Conservation (phyloP, 1,284 basidiomycete genomes). For the Cryptococcus sp. region DNA sequence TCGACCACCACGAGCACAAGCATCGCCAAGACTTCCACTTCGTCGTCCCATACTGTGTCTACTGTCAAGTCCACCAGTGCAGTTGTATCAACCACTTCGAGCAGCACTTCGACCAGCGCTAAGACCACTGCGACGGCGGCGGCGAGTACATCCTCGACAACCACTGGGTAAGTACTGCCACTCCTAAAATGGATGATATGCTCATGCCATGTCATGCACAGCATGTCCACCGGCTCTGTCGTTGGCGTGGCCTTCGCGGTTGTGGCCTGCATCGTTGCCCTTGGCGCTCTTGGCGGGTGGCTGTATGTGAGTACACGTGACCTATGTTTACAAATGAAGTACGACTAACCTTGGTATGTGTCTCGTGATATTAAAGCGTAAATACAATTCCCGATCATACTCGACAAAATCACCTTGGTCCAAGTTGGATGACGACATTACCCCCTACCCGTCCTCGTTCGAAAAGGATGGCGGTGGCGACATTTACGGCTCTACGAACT, state of each 20-base stretch:
- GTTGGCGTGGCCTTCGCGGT: constrained; percentile 37
- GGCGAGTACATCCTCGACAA: constrained; percentile 7
- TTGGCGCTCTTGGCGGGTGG: constrained; percentile 35
- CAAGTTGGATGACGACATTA: constrained; percentile 46
- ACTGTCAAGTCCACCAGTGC: constrained; percentile 12
- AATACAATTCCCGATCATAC: constrained; percentile 29
- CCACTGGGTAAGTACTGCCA: constrained; percentile 4
- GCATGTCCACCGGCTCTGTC: constrained; percentile 35
- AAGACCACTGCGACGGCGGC: constrained; percentile 14
- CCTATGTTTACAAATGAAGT: neutral
- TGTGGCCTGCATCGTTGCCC: constrained; percentile 32
- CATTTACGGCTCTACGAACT: constrained; percentile 26
- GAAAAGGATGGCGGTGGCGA: constrained; percentile 32
- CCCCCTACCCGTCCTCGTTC: constrained; percentile 33
- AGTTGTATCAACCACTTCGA: neutral
- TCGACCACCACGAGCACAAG: constrained; percentile 2
- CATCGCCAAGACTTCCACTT: constrained; percentile 5
- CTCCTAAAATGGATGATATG: neutral
- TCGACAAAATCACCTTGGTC: constrained; percentile 34
- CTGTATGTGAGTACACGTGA: constrained; percentile 24
- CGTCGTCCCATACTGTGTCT: constrained; percentile 9
- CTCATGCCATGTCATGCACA: neutral
- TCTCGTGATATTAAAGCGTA: constrained; percentile 22
- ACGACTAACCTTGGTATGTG: too few relatives aligned
- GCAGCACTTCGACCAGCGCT: constrained; percentile 3